These are phyloP conservation scores for Gastrolobium bilobum DNA, from an alignment of 306 rosid genomes.

Conservation along the genomic window DNA sequence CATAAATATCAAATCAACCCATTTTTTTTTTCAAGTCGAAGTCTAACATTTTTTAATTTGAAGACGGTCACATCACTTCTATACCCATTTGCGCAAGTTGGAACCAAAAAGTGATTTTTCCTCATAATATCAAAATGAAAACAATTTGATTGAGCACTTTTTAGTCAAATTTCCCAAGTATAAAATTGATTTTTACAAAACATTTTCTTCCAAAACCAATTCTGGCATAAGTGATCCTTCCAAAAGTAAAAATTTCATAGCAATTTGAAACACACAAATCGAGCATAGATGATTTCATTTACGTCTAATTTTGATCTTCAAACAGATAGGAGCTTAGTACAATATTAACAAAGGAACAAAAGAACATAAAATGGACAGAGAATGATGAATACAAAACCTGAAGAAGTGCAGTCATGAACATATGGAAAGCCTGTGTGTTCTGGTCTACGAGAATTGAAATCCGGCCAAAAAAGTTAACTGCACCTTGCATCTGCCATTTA, in stretches of 20 bases:
- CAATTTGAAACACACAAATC: slow-evolving; percentile 56
- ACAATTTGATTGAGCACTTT: no score
- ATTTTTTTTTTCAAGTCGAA: no score
- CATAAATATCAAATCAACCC: no score
- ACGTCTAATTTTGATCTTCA: slow-evolving; percentile 11
- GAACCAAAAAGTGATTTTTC: no score
- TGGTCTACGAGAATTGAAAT: slow-evolving; percentile 80
- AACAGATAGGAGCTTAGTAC: slow-evolving; percentile 7
- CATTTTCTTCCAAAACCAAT: neutral
- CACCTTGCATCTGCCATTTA: slow-evolving; percentile 74
- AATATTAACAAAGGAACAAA: neutral
- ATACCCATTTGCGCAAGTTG: no score
- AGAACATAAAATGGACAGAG: slow-evolving; percentile 26
- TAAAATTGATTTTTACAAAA: slow-evolving; percentile 36
- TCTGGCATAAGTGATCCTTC: neutral
- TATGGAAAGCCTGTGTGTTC: slow-evolving; percentile 85
- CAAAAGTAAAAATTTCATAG: slow-evolving; percentile 3
- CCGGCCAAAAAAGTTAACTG: slow-evolving; percentile 80
- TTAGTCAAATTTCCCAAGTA: no score
- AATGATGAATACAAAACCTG: slow-evolving; percentile 64
- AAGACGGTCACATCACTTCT: no score
- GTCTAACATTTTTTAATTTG: no score
- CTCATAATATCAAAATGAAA: no score
- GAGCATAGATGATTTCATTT: slow-evolving; percentile 5
- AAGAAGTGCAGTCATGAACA: slow-evolving; percentile 87